These are phyloP conservation scores for Leptographium lundbergii DNA, from an alignment of 2,329 filamentous ascomycete species.

Conservation along the genomic window DNA sequence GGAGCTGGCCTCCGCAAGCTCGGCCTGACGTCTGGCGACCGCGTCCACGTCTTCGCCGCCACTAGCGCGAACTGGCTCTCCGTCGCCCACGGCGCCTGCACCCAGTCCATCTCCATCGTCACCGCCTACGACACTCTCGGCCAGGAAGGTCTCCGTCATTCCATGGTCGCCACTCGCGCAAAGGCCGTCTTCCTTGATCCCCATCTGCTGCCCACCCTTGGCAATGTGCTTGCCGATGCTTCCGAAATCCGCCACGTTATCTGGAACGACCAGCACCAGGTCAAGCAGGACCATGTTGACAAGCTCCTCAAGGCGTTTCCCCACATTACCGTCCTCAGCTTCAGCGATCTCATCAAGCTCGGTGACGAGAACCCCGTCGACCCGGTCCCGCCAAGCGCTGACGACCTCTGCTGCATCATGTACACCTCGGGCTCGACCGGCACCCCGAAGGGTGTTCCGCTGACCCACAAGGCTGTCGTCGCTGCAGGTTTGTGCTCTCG, in stretches of 20 bases:
- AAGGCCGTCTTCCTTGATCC: slow-evolving; percentile 65
- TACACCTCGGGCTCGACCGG: slow-evolving; percentile 73
- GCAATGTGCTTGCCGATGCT: slow-evolving; percentile 40
- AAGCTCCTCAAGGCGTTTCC: slow-evolving; percentile 36
- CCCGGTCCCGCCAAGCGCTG: slow-evolving; percentile 53
- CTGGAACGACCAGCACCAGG: slow-evolving; percentile 40
- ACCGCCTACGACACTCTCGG: slow-evolving; percentile 76
- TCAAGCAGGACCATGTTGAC: slow-evolving; percentile 36
- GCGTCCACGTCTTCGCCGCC: slow-evolving; percentile 68
- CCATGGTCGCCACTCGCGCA: slow-evolving; percentile 57
- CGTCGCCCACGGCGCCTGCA: slow-evolving; percentile 40
- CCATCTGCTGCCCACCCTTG: slow-evolving; percentile 47
- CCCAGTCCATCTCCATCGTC: slow-evolving; percentile 71
- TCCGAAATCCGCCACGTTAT: slow-evolving; percentile 37
- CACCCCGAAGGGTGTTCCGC: slow-evolving; percentile 66
- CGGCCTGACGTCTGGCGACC: slow-evolving; percentile 54
- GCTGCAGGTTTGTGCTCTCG: slow-evolving; percentile 48
- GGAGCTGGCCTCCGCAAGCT: slow-evolving; percentile 62
- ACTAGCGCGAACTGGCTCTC: slow-evolving; percentile 47
- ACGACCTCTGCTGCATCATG: slow-evolving; percentile 65
- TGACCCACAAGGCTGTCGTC: slow-evolving; percentile 63
- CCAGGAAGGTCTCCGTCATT: slow-evolving; percentile 63
- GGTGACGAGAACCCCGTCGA: slow-evolving; percentile 54
- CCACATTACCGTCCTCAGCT: slow-evolving; percentile 33
- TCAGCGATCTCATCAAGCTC: slow-evolving; percentile 37